Base-by-base conservation (phyloP, 306 rosid species). In the Phaseolus lunatus region DNA sequence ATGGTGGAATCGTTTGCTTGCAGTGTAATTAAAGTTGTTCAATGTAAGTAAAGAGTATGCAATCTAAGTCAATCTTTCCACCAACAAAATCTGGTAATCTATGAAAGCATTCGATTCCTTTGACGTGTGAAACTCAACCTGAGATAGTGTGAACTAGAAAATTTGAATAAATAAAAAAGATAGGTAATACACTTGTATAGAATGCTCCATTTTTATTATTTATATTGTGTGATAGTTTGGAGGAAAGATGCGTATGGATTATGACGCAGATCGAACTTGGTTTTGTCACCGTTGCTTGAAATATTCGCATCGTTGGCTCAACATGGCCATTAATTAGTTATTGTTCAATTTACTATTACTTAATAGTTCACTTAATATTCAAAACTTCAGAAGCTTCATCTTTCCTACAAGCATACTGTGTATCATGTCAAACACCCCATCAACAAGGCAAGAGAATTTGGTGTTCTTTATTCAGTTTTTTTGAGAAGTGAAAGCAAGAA, bases 111-210 rank as follows among this genome's bases (percentile, higher is more conserved):
- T 71, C 53, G 87, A 57, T 78, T 87, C 78, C 85, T 84, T 66
- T 87, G 77, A 80, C 94, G 94, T 89, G 91, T 86, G 87, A 81
- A 78, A 80, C 86, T 85, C 84, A 71, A 80, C 77, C 62, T 83
- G 52, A 70, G 50, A 68, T 67, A 53, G 66, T 64, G 78, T 77
- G 69, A 73, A 78, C 64, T 50, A 16, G 7, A 48, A 16, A 48
- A 16, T 53, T 45, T 53, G 48, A 58, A 73, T 31, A 73, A 35
- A 27, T 24, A 37, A 50, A 33, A 13, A 54, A 70, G 19, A 50
- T 72, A 72, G 61, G 22, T 69, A 31, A 70, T 64, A 4, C 8
- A 56, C 10, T 15, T 22, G 0, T 33, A 47, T 22, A 47, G 62
- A 78, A 69, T 69, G 18, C 70, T 58, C 63, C 72, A 62, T 79